Percentiles rank a stretch among this genome's conserved stretches.
phyloP scores from a whole-genome alignment of 106 monocot genomes.

The Apostasia shenzhenica region DNA sequence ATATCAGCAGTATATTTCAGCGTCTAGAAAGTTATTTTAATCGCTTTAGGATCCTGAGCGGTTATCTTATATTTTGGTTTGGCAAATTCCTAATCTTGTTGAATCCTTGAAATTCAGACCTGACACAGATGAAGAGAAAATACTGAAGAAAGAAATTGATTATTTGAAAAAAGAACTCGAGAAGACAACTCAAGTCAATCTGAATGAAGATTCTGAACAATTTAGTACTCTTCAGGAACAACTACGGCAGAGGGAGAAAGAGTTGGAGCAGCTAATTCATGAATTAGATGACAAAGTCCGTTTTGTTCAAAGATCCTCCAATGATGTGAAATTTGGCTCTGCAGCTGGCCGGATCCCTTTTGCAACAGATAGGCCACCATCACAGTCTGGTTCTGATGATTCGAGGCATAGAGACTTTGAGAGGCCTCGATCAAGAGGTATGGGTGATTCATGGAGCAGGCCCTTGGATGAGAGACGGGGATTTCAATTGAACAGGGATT shows the following conservation, averaged over 20 bases:
- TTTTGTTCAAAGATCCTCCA: conserved; percentile 42
- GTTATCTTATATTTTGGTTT: background rate
- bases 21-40: no score
- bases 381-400: conserved; percentile 59
- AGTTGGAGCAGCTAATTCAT: conserved; percentile 45
- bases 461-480: conserved; percentile 52
- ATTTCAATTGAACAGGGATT: conserved; percentile 40
- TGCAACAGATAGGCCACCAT: conserved; percentile 39
- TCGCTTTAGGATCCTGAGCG: no score
- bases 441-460: conserved; percentile 36
- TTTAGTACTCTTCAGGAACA: conserved; percentile 18
- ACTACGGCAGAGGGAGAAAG: conserved; percentile 45
- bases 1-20: no score
- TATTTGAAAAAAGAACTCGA: conserved; percentile 37
- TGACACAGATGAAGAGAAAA: conserved; percentile 72
- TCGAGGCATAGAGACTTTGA: conserved; percentile 40
- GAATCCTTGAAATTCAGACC: conserved; percentile 35
- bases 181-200: conserved; percentile 23
- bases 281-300: conserved; percentile 81
- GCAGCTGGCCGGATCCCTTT: conserved; percentile 35
- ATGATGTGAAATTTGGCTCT: conserved; percentile 49
- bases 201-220: conserved; percentile 32
- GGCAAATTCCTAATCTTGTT: background rate
- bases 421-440: conserved; percentile 69
- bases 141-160: conserved; percentile 66